Percentiles rank a stretch among this genome's conserved stretches.
Conservation (phyloP, 495 filamentous ascomycete species). For the Trichoderma gamsii region DNA sequence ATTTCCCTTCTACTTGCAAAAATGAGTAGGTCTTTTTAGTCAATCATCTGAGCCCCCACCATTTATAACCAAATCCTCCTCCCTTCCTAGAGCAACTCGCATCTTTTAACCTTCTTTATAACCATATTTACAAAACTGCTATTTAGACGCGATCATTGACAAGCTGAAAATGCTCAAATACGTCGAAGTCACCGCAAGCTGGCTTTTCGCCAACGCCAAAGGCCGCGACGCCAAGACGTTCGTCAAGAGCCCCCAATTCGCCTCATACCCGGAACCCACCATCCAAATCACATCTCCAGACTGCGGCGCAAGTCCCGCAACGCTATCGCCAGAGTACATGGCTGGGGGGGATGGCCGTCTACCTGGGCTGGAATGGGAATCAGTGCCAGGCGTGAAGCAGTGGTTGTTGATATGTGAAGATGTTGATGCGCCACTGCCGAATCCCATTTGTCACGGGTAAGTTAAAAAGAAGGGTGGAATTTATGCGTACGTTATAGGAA, state of each 20-base stretch:
- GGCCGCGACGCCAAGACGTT: constrained; percentile 45
- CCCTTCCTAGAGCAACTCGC: no score
- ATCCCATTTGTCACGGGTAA: constrained; percentile 40
- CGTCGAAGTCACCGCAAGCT: constrained; percentile 34
- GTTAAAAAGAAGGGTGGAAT: not conserved
- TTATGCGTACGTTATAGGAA: not conserved
- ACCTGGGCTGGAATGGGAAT: constrained; percentile 38
- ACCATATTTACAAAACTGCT: no score
- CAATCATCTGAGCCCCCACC: no score
- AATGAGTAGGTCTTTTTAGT: no score
- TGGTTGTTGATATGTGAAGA: constrained; percentile 47
- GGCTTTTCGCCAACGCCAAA: constrained; percentile 31
- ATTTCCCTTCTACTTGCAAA: no score
- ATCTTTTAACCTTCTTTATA: no score
- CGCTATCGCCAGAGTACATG: constrained; percentile 36
- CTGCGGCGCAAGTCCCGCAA: constrained; percentile 37
- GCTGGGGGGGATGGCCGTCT: constrained; percentile 38
- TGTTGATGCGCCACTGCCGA: constrained; percentile 44
- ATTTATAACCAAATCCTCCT: no score
- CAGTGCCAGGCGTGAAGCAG: constrained; percentile 34
- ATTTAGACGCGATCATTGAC: no score
- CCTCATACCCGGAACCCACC: constrained; percentile 33
- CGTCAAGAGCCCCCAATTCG: constrained; percentile 39
- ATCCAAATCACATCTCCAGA: constrained; percentile 41
- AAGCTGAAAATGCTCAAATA: constrained; percentile 7